phyloP scores from a whole-genome alignment of 768 basidiomycete species.

The Tricholoma sp. region DNA sequence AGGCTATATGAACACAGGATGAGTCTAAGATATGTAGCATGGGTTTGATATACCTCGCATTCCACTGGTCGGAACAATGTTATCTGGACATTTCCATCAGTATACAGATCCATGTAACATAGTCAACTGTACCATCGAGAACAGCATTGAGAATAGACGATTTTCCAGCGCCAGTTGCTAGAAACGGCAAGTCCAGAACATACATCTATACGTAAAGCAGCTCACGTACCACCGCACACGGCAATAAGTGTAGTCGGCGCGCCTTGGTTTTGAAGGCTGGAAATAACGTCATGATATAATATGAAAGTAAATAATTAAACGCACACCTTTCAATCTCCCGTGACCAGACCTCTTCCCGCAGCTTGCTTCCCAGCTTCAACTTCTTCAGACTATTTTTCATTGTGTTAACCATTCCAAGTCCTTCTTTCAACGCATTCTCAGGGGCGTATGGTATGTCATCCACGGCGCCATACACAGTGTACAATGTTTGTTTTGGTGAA shows the following conservation, averaged over 20 bases:
- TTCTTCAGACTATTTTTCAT: constrained; percentile 38
- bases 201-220: background rate
- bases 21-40: background rate
- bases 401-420: constrained; percentile 46
- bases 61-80: constrained; percentile 61
- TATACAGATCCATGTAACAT: background rate
- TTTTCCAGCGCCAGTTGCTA: constrained; percentile 60
- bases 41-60: constrained; percentile 44
- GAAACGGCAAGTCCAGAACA: background rate
- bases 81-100: constrained; percentile 26
- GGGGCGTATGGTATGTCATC: constrained; percentile 43
- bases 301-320: background rate
- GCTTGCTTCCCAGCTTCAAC: constrained; percentile 47
- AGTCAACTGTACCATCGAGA: constrained; percentile 40
- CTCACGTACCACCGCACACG: constrained; percentile 51
- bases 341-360: constrained; percentile 56
- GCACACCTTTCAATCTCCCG: constrained; percentile 47
- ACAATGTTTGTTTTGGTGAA: constrained; percentile 18
- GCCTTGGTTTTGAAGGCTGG: constrained; percentile 44
- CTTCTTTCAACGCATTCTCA: constrained; percentile 46
- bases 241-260: constrained; percentile 57
- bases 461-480: constrained; percentile 31
- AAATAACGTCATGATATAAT: background rate
- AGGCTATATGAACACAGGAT: constrained; percentile 34
- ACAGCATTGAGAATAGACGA: constrained; percentile 59